A percentile compares a stretch with the other conserved stretches of the same genome.
These are phyloP conservation scores for Fusarium foetens DNA, from an alignment of 2,329 filamentous ascomycete species.

Conservation along the genomic window DNA sequence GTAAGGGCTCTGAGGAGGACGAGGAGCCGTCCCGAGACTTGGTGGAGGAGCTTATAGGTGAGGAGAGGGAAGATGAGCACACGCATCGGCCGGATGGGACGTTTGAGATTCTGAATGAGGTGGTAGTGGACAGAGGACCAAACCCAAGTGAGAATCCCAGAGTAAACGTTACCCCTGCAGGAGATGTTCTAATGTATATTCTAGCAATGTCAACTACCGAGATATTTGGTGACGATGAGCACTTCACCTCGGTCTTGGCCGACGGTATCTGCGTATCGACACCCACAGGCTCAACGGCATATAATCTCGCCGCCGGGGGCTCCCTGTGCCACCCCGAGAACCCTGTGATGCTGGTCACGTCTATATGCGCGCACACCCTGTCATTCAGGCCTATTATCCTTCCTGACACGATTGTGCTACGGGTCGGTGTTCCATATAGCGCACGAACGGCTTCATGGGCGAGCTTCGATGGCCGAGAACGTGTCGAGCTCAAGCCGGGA, in stretches of 20 bases:
- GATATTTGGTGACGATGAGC: slow-evolving; percentile 93
- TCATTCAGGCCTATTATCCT: slow-evolving; percentile 97
- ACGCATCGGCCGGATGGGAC: slow-evolving; percentile 88
- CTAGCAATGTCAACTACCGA: slow-evolving; percentile 90
- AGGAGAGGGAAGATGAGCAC: slow-evolving; percentile 82
- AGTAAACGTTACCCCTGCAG: not conserved
- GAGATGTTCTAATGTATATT: slow-evolving; percentile 13
- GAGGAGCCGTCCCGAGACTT: slow-evolving; percentile 69
- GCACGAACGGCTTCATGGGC: slow-evolving; percentile 92
- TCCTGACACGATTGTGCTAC: slow-evolving; percentile 93
- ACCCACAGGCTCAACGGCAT: slow-evolving; percentile 93
- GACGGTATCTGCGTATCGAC: slow-evolving; percentile 95
- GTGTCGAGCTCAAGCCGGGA: slow-evolving; percentile 79
- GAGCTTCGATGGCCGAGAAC: slow-evolving; percentile 95
- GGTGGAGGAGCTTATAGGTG: slow-evolving; percentile 89
- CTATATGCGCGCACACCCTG: slow-evolving; percentile 93
- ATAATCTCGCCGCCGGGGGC: slow-evolving; percentile 95
- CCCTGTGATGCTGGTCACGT: slow-evolving; percentile 92
- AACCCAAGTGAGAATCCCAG: slow-evolving; percentile 77
- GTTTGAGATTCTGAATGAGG: slow-evolving; percentile 92
- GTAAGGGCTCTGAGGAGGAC: slow-evolving; percentile 46
- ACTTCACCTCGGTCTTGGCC: slow-evolving; percentile 92
- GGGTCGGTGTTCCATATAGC: slow-evolving; percentile 94
- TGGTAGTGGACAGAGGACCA: slow-evolving; percentile 94
- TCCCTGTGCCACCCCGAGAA: slow-evolving; percentile 96